Evolutionary conservation across 805 yeast genomes (phyloP).

Genomic region (Sungouiella thailandica): DNA sequence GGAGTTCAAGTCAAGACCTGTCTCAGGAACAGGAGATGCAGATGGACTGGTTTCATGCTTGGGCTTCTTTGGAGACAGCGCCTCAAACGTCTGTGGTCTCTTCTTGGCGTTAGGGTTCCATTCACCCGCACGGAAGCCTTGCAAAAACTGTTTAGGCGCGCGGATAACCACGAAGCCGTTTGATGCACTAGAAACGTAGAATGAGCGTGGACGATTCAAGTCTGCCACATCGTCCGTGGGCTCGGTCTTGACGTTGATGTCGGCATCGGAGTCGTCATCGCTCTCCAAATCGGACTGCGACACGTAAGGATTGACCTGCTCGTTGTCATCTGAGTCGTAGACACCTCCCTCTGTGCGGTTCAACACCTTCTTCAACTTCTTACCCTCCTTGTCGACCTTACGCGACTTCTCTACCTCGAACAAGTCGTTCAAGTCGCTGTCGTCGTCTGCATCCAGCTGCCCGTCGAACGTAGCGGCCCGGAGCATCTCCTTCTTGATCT

Average conservation of each 20-base stretch:
- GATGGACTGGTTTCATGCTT: constrained; percentile 26
- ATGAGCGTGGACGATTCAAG: constrained; percentile 6
- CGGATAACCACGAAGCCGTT: constrained; percentile 52
- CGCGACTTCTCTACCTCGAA: constrained; percentile 57
- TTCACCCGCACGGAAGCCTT: constrained; percentile 69
- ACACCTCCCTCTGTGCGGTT: constrained; percentile 84
- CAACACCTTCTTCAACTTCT: constrained; percentile 75
- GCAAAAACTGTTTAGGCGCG: constrained; percentile 56
- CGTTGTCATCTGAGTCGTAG: constrained; percentile 77
- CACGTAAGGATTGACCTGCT: constrained; percentile 65
- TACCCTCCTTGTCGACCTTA: constrained; percentile 87
- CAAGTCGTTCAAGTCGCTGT: constrained; percentile 58
- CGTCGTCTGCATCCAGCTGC: constrained; percentile 51
- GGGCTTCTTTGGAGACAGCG: constrained; percentile 33
- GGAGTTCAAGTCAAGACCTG: constrained; percentile 24
- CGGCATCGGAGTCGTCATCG: constrained; percentile 49
- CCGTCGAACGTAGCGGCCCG: constrained; percentile 74
- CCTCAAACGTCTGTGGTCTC: constrained; percentile 20
- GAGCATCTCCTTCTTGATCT: constrained; percentile 79
- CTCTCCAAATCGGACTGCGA: constrained; percentile 53
- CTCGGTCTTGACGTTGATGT: constrained; percentile 30
- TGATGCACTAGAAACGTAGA: constrained; percentile 24
- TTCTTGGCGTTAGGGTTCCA: constrained; percentile 70
- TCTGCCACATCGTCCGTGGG: constrained; percentile 17
- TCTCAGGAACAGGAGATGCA: constrained; percentile 9